phyloP scores from a whole-genome alignment of 345 rosid genomes.

The Eucalyptus camaldulensis region DNA sequence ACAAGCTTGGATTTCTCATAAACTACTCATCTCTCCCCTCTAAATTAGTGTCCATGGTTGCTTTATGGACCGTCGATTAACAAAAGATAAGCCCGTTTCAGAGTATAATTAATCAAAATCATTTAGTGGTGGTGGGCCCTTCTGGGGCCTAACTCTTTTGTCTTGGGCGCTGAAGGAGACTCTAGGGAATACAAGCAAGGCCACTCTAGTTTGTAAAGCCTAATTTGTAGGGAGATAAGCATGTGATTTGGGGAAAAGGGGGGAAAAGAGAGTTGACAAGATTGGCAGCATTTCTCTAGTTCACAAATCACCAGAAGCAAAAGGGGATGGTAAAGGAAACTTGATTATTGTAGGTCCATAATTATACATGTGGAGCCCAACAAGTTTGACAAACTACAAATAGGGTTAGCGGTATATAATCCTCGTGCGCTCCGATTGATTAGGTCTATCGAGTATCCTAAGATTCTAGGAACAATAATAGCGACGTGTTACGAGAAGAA shows the following conservation, averaged over 20 bases:
- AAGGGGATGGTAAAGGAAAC: neutral
- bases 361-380: neutral
- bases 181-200: neutral
- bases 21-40: neutral
- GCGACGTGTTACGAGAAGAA: neutral
- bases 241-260: neutral
- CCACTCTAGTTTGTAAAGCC: neutral
- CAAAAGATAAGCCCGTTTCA: neutral
- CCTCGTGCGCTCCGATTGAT: neutral
- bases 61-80: neutral
- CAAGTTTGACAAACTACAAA: neutral
- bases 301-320: neutral
- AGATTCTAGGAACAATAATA: neutral
- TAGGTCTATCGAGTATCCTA: neutral
- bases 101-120: neutral
- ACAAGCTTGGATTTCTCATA: neutral
- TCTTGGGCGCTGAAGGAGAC: neutral
- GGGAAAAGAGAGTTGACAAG: neutral
- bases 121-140: conserved; percentile 16
- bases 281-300: neutral
- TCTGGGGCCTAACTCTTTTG: conserved; percentile 2
- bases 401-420: neutral
- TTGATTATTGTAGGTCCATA: neutral
- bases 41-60: neutral
- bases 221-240: neutral